Evolutionary conservation across 129 eudicot genomes (phyloP).

Genomic region (Saussurea involucrata): DNA sequence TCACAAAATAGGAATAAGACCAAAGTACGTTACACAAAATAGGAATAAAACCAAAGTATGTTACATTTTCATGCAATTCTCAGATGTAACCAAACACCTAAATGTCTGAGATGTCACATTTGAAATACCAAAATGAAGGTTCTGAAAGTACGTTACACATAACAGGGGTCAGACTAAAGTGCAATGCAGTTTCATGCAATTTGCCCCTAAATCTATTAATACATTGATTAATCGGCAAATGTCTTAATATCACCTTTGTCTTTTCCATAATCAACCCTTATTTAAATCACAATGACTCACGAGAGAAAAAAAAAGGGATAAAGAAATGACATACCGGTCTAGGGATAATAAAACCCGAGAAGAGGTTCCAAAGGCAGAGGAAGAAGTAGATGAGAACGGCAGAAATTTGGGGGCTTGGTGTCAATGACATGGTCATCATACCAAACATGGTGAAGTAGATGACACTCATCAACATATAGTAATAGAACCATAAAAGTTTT

Average conservation of each 20-base stretch:
- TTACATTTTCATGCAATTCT: neutral
- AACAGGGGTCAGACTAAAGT: neutral
- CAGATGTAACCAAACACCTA: neutral
- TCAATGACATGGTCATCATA: constrained; percentile 31
- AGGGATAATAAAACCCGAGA: constrained; percentile 32
- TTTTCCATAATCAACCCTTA: neutral
- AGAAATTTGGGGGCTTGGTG: constrained; percentile 31
- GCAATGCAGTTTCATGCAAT: neutral
- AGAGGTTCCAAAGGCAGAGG: constrained; percentile 36
- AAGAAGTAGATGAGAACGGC: constrained; percentile 32
- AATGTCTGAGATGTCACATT: neutral
- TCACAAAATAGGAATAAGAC: no score
- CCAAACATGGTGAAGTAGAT: constrained; percentile 34
- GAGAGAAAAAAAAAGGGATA: neutral
- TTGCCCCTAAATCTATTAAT: neutral
- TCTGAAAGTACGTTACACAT: neutral
- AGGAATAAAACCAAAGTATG: neutral
- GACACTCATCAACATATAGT: constrained; percentile 26
- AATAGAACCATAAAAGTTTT: constrained; percentile 31
- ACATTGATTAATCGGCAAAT: neutral
- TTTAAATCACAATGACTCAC: neutral
- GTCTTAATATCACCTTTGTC: neutral
- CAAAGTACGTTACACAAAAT: no score
- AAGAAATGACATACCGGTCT: constrained; percentile 22
- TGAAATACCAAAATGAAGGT: neutral